Evolutionary conservation across 768 basidiomycete species (phyloP), one percentile per base, ranked within the genome.

Genomic region (Termitomyces sp.): DNA sequence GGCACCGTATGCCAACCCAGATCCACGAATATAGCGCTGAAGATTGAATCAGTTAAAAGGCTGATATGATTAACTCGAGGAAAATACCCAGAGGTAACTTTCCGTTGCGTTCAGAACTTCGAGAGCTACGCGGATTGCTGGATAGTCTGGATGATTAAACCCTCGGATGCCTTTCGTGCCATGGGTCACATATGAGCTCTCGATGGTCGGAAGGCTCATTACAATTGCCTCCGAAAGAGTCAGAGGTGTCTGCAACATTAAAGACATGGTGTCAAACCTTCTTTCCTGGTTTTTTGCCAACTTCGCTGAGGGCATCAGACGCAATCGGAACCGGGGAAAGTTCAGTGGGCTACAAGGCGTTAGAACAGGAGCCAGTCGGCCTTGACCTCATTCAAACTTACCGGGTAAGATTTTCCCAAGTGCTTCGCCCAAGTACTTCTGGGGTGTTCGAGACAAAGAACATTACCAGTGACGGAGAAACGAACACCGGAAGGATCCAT

Each of bases 1-100:
- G 28, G 92, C 92, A n/a, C 94, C 92, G 62, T 97, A 98, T 5
- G 97, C 97, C 34, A 99, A 74, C 22, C 97, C 97, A 56, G 92
- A 88, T 7, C 97, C 97, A 42, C 97, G 88, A 59, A 99, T 93
- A 60, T 88, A 90, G 26, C 88, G 84, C 89, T 92, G 56, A n/a
- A 16, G 6, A 8, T 51, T 18, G n/a, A 44, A 56, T 36, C 54
- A 53, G 70, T 54, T 51, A 58, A 16, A 55, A 37, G 51, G 15
- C 18, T 48, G 31, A 39, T 42, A 45, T 20, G 39, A 54, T 9
- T 47, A 37, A 48, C 37, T n/a, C 9, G 28, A 62, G 5, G 37
- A 20, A 34, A 59, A 37, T 71, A 92, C 91, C 96, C 96, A 98
- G 56, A 98, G 83, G 69, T 87, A 97, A 62, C 92, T 90, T 75